Conservation (phyloP, 106 monocot species). For the Allium fistulosum region DNA sequence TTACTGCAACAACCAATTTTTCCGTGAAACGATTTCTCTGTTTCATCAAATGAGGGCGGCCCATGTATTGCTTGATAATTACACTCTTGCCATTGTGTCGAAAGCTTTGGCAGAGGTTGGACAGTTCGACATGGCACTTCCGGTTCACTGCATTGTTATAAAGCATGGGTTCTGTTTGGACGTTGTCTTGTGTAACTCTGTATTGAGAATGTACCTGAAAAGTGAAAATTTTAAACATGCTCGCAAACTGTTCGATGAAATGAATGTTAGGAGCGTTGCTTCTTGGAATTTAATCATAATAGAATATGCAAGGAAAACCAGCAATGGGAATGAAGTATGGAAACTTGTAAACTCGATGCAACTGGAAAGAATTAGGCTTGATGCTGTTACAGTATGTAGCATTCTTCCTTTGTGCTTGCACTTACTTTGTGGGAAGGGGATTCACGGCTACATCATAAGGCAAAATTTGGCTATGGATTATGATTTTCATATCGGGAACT, state of each 20-base stretch:
- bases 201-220: slow-evolving; percentile 34
- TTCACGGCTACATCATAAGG: slow-evolving; percentile 53
- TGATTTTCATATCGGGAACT: slow-evolving; percentile 52
- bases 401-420: slow-evolving; percentile 32
- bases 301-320: slow-evolving; percentile 1
- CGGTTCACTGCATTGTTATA: slow-evolving; percentile 32
- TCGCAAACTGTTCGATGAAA: slow-evolving; percentile 59
- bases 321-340: slow-evolving; percentile 9
- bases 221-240: slow-evolving; percentile 14
- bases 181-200: slow-evolving; percentile 41
- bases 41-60: slow-evolving; percentile 14
- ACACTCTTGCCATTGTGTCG: slow-evolving; percentile 51
- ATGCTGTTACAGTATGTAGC: slow-evolving; percentile 49
- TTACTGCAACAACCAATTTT: slow-evolving; percentile 19
- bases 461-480: slow-evolving; percentile 24
- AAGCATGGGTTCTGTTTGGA: slow-evolving; percentile 34
- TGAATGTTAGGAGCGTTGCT: slow-evolving; percentile 37
- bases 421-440: slow-evolving; percentile 26
- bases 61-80: slow-evolving; percentile 27
- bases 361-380: slow-evolving; percentile 33
- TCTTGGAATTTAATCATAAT: slow-evolving; percentile 62
- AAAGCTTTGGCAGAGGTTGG: slow-evolving; percentile 28
- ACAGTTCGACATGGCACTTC: slow-evolving; percentile 2
- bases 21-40: slow-evolving; percentile 19
- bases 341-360: slow-evolving; percentile 40